Evolutionary conservation across 169 alveolate species (phyloP), one percentile per base, ranked within the genome.

Genomic region (Plasmodium yoelii): DNA sequence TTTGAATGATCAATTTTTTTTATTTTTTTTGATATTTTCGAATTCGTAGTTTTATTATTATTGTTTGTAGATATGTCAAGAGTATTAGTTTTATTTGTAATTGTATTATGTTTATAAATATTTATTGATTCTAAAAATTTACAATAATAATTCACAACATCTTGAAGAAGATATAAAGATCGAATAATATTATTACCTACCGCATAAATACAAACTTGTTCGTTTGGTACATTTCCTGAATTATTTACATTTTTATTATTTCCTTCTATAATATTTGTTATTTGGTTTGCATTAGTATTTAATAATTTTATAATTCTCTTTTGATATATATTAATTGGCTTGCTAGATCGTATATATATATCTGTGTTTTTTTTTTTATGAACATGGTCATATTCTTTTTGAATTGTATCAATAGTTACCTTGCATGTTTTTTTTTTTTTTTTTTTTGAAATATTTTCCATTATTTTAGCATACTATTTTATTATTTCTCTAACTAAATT

Each of bases 161-260:
- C 88, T 46, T 75, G 88, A 5, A 75, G 15, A 13, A 75, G 7
- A 56, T 75, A 75, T 8, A 75, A 75, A 4, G 88, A 73, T 57
- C 71, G 61, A 1, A 75, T 18, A 9, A 75, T 75, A 53, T 75
- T 75, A 4, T 18, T 19, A 1, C 88, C 88, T 63, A 75, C 88
- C 3, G 88, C 88, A 75, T 75, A 12, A 24, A 75, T 57, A 42
- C 18, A 28, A 19, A 75, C 44, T 49, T 47, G 28, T 3, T 75
- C 69, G 5, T 49, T 55, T 44, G 34, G 22, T 13, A 28, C 6
- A 18, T 28, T 22, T 5, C 4, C n/a, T n/a, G 15, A 22, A 73
- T 22, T 56, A 22, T 57, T 39, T 12, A 8, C 53, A 8, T 22
- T 60, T 26, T 63, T 74, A 51, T 60, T 63, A 53, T 75, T 67